Evolutionary conservation across 768 basidiomycete genomes (phyloP).

Genomic region (Kwoniella heveanensis): DNA sequence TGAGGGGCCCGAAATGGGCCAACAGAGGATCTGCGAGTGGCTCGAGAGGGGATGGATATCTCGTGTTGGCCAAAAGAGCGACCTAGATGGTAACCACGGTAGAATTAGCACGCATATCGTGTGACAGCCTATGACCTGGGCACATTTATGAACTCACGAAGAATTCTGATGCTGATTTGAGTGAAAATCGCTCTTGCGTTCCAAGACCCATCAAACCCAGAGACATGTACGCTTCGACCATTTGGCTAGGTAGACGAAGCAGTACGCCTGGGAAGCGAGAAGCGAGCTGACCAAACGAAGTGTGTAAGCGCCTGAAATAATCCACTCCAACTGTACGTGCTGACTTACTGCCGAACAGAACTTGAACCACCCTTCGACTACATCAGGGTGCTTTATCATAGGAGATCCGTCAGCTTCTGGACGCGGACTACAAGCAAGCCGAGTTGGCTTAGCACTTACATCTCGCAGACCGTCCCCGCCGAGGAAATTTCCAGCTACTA

Average conservation of each 20-base stretch:
- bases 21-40: conserved; percentile 62
- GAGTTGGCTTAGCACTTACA: conserved; percentile 27
- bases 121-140: neutral
- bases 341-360: conserved; percentile 74
- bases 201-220: conserved; percentile 69
- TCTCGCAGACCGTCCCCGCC: conserved; percentile 39
- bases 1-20: conserved; percentile 55
- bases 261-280: conserved; percentile 51
- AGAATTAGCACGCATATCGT: neutral
- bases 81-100: conserved; percentile 59
- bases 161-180: conserved; percentile 79
- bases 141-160: conserved; percentile 62
- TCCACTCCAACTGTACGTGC: too few species aligned
- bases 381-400: conserved; percentile 76
- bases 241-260: conserved; percentile 61
- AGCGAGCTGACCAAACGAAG: conserved; percentile 48
- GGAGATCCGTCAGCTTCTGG: neutral
- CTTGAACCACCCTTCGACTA: conserved; percentile 84
- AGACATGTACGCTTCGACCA: conserved; percentile 69
- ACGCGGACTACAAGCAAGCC: neutral
- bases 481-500: conserved; percentile 29
- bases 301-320: too few species aligned
- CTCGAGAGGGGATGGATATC: conserved; percentile 59
- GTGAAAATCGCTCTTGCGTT: conserved; percentile 80
- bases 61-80: conserved; percentile 62